Evolutionary conservation across 164 flowering plant species (phyloP), one percentile per base, ranked within the genome.

Genomic region (Vitis rupestris): DNA sequence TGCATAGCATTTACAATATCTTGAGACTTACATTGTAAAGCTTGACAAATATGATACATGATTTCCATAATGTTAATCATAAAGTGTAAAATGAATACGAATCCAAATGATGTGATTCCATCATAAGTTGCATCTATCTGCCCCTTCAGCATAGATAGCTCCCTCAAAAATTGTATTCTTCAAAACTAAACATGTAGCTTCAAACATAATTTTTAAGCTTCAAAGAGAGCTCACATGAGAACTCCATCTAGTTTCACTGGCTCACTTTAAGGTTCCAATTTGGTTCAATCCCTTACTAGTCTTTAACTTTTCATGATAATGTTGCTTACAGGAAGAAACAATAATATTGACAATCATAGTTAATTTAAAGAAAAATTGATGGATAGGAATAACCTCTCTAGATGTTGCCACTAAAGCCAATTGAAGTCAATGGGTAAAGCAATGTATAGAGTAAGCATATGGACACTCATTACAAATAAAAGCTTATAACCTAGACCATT

Each of bases 221-320:
- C 23, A 50, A 64, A 52, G 5, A 29, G 65, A 69, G 10, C 30
- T 13, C 11, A 61, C 52, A 49, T 73, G 71, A 16, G 68, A 73
- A 10, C 63, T 44, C 64, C 72, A 61, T 19, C 71, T n/a, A n/a
- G 63, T 73, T 49, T 73, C 76, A 10, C 71, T 17, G 12, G 50
- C 27, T 27, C 55, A 3, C 52, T 66, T 60, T 11, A 71, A 68
- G 48, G 71, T 66, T 3, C 78, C 64, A 44, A 75, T 54, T 59
- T 71, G 68, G 56, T 75, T 75, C 1, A 13, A 9, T 16, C 71
- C 64, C 48, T 4, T 71, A 1, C 70, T 59, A 31, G 54, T 76
- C 16, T 69, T 55, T 59, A 69, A 19, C 6, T 73, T 65, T 63
- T 59, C 50, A 3, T 47, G 30, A 51, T 64, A 16, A 51, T 64